Base-by-base conservation (phyloP, 345 rosid species). In the Arabidopsis arenosa region DNA sequence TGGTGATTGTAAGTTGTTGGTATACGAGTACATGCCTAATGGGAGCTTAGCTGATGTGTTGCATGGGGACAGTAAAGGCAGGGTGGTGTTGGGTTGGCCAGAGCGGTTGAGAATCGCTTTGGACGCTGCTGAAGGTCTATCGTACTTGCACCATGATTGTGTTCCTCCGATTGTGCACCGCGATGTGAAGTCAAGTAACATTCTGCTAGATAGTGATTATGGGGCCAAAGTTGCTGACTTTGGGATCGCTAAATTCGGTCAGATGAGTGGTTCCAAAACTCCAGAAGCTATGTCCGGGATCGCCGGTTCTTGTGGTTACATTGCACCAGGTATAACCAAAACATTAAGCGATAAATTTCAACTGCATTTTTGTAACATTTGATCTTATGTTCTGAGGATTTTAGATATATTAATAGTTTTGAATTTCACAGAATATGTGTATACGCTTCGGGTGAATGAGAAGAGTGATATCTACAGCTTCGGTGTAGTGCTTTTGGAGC, bases 391-490 rank as follows among this genome's bases (percentile, higher is more conserved):
- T 23, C 2, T 23, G 26, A 1, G 26, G 2, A 1, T 23, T 23
- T 23, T 23, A 23, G 26, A 23, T 23, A 23, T 51, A 9, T 51
- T 49, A 0, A 1, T 28, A 9, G 47, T 37, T 58, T n/a, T n/a
- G 3, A 18, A 43, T 28, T 69, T 35, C 36, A 85, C 90, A 89
- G 97, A 95, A 73, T 94, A 94, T 40, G 91, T 91, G 1, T 90
- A 95, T 18, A 95, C 99, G 14, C 86, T 92, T 10, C 76, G 90
- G 63, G 99, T 94, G 65, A 92, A 90, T 36, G 99, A 95, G 74
- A 95, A 95, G 89, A 95, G 97, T 45, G 99, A 95, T 68, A 89
- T 85, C 68, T 95, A 90, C 75, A 92, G 97, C 59, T 95, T 95
- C 1, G 97, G 99, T 9, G 95, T 95, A 0, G 97, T 95, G 40